Percentiles rank a stretch among this genome's conserved stretches.
Evolutionary conservation across 2,329 filamentous ascomycete species (phyloP).

Genomic region (Neurospora crassa): DNA sequence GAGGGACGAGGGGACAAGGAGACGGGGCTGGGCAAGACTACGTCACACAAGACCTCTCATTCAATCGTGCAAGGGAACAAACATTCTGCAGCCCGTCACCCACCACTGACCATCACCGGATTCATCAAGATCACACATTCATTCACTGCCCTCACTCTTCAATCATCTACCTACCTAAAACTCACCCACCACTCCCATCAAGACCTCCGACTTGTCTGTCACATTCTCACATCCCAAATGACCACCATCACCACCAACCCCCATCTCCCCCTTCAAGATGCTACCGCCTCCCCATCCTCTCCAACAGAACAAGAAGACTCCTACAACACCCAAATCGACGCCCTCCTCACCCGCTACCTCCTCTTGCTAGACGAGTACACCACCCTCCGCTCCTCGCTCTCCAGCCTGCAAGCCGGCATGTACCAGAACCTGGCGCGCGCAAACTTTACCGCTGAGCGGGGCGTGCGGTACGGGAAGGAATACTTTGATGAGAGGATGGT

Average conservation of each 20-base stretch:
- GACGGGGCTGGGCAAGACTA: not conserved
- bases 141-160: not conserved
- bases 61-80: not conserved
- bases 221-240: not conserved
- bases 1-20: not conserved
- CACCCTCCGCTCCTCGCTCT: conserved; percentile 43
- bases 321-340: conserved; percentile 40
- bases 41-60: not conserved
- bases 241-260: not conserved
- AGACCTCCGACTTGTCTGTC: not conserved
- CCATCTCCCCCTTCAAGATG: not conserved
- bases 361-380: conserved; percentile 58
- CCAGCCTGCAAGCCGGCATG: conserved; percentile 43
- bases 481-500: conserved; percentile 68
- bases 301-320: not conserved
- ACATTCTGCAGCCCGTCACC: not conserved
- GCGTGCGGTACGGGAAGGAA: conserved; percentile 57
- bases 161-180: not conserved
- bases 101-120: not conserved
- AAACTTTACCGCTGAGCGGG: conserved; percentile 59
- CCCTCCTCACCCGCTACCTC: conserved; percentile 57
- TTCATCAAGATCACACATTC: not conserved
- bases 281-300: conserved; percentile 13
- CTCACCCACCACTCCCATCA: not conserved
- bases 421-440: conserved; percentile 59